Evolutionary conservation across 305 asterid genomes (phyloP), one percentile per base, ranked within the genome.

Genomic region (Fraxinus angustifolia): DNA sequence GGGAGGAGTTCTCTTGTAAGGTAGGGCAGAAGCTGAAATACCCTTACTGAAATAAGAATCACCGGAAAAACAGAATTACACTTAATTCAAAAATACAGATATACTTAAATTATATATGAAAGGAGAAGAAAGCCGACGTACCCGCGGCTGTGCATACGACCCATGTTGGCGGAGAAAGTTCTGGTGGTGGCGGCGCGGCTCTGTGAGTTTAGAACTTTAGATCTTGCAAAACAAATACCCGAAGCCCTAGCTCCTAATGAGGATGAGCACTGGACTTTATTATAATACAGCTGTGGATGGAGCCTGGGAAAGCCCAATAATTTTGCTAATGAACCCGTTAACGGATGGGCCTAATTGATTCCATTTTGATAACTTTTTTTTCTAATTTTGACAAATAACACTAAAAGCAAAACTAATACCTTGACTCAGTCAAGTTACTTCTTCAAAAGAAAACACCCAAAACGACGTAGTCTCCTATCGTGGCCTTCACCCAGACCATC

Each of bases 81-180:
- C 19, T 12, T 33, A 7, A 31, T n/a, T 6, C 35, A 3, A 4
- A 10, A 8, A 36, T 35, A 34, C 30, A 0, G 56, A 17, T 3
- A 2, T 42, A 8, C 3, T 6, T 50, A 2, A 26, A 58, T 6
- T 5, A 26, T 12, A 28, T 14, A 30, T 7, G 5, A 0, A 36
- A 58, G 30, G 1, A 28, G 12, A 31, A 1, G 71, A n/a, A 30
- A 30, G 16, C 60, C 31, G 7, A 48, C 67, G 7, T 74, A 93
- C 97, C 97, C 97, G 74, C 90, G 88, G 83, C 97, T 93, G 90
- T 93, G 97, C 97, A 93, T 93, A 33, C 97, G 97, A 85, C 97
- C 97, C 97, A 93, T 93, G 89, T 83, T 80, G 89, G 85, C 91
- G 84, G 90, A 36, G 67, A 28, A 28, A 78, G 84, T 75, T 3